A percentile compares a stretch with the other conserved stretches of the same genome.
Conservation (phyloP, 2,329 filamentous ascomycete species). For the Nemania serpens region DNA sequence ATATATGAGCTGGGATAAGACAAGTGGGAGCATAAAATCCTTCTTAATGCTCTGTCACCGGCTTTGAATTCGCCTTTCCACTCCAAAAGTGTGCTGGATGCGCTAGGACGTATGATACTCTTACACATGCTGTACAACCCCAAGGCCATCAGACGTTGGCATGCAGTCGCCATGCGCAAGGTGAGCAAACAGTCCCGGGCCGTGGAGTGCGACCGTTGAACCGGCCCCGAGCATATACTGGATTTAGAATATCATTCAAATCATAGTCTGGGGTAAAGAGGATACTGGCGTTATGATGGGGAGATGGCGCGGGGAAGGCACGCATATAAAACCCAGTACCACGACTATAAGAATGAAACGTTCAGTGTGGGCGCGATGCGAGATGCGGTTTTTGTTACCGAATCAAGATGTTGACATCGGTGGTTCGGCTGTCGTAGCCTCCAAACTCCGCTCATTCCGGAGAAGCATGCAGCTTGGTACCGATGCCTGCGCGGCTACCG, state of each 20-base stretch:
- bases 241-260: slow-evolving; percentile 12
- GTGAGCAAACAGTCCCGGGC: slow-evolving; percentile 17
- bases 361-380: slow-evolving; percentile 19
- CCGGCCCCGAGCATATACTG: slow-evolving; percentile 11
- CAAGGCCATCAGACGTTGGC: slow-evolving; percentile 12
- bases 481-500: slow-evolving; percentile 20
- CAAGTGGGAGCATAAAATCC: slow-evolving; percentile 3
- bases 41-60: slow-evolving; percentile 21
- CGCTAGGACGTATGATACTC: slow-evolving; percentile 14
- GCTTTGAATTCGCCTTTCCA: slow-evolving; percentile 1
- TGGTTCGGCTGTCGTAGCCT: slow-evolving; percentile 27
- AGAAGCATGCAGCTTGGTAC: slow-evolving; percentile 15
- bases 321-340: slow-evolving; percentile 16
- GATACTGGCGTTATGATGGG: not conserved
- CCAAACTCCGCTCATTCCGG: slow-evolving; percentile 23
- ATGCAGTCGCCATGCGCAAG: slow-evolving; percentile 9
- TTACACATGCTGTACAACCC: not conserved
- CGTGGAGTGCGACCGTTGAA: slow-evolving; percentile 14
- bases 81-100: slow-evolving; percentile 7
- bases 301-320: slow-evolving; percentile 20
- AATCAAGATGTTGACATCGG: slow-evolving; percentile 27
- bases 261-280: slow-evolving; percentile 7
- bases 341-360: slow-evolving; percentile 23
- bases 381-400: slow-evolving; percentile 24
- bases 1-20: slow-evolving; percentile 18